Evolutionary conservation across 2,329 filamentous ascomycete species (phyloP).

Genomic region (Verruconis gallopava): DNA sequence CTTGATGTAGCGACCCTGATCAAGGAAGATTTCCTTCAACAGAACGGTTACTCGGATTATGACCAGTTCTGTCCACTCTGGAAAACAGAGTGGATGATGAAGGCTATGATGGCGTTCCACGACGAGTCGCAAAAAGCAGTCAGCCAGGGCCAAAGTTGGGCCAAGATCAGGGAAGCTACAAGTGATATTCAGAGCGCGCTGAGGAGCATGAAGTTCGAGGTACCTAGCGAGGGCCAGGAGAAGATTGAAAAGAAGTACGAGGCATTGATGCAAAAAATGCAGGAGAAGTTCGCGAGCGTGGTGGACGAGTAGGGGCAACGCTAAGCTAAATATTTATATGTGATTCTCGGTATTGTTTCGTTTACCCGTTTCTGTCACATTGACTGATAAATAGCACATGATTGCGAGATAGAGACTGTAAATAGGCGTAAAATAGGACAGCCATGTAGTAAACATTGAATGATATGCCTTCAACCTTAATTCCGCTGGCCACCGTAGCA

Average conservation of each 20-base stretch:
- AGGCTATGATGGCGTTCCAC: constrained; percentile 95
- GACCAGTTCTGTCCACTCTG: constrained; percentile 98
- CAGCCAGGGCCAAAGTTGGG: constrained; percentile 80
- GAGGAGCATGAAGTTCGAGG: constrained; percentile 91
- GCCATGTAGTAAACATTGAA: too few relatives aligned
- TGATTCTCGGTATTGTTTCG: too few relatives aligned
- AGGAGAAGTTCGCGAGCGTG: constrained; percentile 93
- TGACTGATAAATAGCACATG: too few relatives aligned
- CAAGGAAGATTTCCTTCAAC: constrained; percentile 98
- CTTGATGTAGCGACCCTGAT: constrained; percentile 80
- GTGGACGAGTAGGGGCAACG: constrained; percentile 74
- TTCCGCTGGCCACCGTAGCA: too few relatives aligned
- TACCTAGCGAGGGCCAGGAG: constrained; percentile 75
- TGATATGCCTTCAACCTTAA: too few relatives aligned
- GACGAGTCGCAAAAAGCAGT: constrained; percentile 96
- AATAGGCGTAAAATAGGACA: too few relatives aligned
- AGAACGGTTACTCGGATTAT: constrained; percentile 98
- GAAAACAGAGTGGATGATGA: constrained; percentile 99
- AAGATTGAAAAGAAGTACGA: constrained; percentile 86
- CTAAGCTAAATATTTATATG: too few relatives aligned
- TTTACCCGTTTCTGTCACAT: too few relatives aligned
- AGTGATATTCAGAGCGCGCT: constrained; percentile 73
- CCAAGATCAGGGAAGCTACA: constrained; percentile 84
- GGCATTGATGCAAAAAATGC: constrained; percentile 78
- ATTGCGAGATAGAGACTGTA: too few relatives aligned